Conservation (phyloP, 768 basidiomycete genomes). For the Leccinum boreale region DNA sequence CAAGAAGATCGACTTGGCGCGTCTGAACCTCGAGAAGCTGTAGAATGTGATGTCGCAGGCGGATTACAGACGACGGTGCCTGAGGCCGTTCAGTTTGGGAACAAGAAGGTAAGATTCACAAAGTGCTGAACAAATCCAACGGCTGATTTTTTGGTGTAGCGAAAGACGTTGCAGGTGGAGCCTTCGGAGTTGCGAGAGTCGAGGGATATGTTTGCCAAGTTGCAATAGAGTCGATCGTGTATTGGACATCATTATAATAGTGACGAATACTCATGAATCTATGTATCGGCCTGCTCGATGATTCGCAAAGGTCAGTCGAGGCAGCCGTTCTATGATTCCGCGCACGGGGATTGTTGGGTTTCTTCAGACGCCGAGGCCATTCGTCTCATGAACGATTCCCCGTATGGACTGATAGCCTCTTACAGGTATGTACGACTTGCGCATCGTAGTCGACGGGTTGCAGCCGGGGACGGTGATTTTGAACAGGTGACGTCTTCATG, state of each 20-base stretch:
- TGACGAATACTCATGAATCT: conserved; percentile 32
- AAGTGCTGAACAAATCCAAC: too few species aligned
- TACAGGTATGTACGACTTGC: conserved; percentile 81
- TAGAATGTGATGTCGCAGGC: too few species aligned
- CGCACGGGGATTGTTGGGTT: conserved; percentile 47
- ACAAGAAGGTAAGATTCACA: too few species aligned
- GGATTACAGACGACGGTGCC: too few species aligned
- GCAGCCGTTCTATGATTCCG: background rate
- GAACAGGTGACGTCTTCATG: too few species aligned
- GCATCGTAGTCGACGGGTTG: conserved; percentile 54
- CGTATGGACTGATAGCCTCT: conserved; percentile 91
- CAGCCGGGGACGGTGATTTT: conserved; percentile 92
- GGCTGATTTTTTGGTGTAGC: too few species aligned
- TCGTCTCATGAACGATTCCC: conserved; percentile 91
- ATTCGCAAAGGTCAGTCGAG: conserved; percentile 64
- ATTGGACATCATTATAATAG: background rate
- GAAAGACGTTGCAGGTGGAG: too few species aligned
- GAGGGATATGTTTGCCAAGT: too few species aligned
- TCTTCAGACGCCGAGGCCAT: conserved; percentile 85
- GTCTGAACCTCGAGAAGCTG: too few species aligned
- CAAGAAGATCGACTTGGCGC: conserved; percentile 36
- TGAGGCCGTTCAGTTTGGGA: too few species aligned
- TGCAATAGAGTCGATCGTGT: too few species aligned
- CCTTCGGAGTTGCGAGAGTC: too few species aligned
- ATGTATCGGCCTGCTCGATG: background rate